phyloP scores from a whole-genome alignment of 352 stramenopile genomes.

The Phytophthora kernoviae region DNA sequence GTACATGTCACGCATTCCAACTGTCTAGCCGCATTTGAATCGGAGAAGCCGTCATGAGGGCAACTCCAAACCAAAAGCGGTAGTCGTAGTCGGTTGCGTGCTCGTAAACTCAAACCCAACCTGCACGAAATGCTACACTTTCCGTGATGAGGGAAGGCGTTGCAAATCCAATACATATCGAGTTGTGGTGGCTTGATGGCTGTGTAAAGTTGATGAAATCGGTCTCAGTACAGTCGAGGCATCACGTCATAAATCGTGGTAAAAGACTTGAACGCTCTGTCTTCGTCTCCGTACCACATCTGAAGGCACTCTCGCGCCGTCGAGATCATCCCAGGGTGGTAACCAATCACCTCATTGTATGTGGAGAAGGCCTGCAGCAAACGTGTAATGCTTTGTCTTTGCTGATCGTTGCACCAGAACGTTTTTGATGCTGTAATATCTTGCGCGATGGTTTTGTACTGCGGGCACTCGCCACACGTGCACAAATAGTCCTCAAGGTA shows the following conservation, averaged over 20 bases:
- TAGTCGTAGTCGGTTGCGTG: constrained; percentile 6
- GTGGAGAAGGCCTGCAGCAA: constrained; percentile 74
- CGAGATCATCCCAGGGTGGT: constrained; percentile 57
- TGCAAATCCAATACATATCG: not conserved
- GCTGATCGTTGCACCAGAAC: constrained; percentile 19
- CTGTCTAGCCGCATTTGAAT: not conserved
- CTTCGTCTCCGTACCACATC: constrained; percentile 65
- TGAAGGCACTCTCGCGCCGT: constrained; percentile 57
- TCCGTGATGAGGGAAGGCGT: constrained; percentile 38
- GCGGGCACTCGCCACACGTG: constrained; percentile 61
- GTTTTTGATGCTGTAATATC: constrained; percentile 49
- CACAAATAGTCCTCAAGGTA: constrained; percentile 73
- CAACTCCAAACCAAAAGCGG: constrained; percentile 18
- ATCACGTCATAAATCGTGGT: constrained; percentile 64
- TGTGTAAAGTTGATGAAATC: not conserved
- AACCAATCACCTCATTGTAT: constrained; percentile 72
- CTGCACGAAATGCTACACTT: not conserved
- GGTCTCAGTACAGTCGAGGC: constrained; percentile 38
- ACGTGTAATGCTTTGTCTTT: constrained; percentile 47
- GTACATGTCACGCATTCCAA: no score
- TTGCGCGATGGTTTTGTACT: constrained; percentile 52
- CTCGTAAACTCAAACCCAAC: no score
- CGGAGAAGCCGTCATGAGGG: constrained; percentile 52
- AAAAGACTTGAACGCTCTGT: constrained; percentile 66
- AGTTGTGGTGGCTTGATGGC: constrained; percentile 1